Evolutionary conservation across 2,329 filamentous ascomycete species (phyloP), one percentile per base, ranked within the genome.

Genomic region (Scolecobasidium constrictum): DNA sequence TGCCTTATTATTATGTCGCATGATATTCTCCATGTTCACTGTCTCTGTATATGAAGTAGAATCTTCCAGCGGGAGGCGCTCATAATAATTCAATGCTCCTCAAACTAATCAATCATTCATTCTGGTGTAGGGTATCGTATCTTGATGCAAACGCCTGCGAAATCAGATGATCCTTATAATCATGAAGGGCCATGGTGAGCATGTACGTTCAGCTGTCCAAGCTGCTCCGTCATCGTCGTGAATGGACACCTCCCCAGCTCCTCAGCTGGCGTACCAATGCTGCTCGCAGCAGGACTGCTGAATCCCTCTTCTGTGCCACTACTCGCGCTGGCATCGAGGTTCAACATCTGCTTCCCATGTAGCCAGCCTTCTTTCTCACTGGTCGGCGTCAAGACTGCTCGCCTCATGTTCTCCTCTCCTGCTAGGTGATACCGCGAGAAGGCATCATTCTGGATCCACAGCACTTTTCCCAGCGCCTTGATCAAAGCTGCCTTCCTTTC

Each of bases 391-490:
- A 40, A 63, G 58, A 3, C 69, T 64, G 18, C 55, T 60, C 47
- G 12, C 7, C 11, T 23, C 34, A 62, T 71, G 58, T 85, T 81
- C 26, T 78, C 73, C 39, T 79, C 78, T 49, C 84, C 79, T 23
- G 73, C 69, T 26, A 84, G 75, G 53, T 86, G 83, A 80, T 83
- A 88, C 58, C 82, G 83, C n/a, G 83, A 81, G 58, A 90, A 84
- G 21, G 90, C 69, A 59, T 90, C 84, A 56, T 90, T 90, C 61
- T 90, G 85, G 50, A 90, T 87, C 83, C 84, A 90, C 49, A 90
- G 80, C 19, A 90, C 78, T 59, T 92, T 90, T 48, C 77, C 77
- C 17, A 90, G 67, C 1, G 85, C 84, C 56, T 81, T 83, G 37
- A 88, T 72, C 4, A 90, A 71, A 17, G 75, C 79, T 15, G 82